A percentile compares a stretch with the other conserved stretches of the same genome.
These are phyloP conservation scores for Cryphonectria naterciae DNA, from an alignment of 2,329 filamentous ascomycete genomes.

Conservation along the genomic window DNA sequence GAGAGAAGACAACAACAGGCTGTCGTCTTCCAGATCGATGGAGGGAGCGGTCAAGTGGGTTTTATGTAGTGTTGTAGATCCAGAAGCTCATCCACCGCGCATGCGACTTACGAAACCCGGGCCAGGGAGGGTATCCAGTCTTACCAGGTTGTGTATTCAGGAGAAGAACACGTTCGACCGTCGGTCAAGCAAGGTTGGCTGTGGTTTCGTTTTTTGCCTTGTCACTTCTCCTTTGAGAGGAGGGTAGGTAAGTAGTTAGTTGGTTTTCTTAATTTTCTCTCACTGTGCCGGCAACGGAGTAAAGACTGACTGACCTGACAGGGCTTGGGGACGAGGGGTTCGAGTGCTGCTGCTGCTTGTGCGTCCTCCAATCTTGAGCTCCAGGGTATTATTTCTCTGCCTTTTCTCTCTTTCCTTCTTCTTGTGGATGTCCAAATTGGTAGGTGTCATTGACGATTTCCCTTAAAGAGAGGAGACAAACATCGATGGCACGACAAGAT, in stretches of 20 bases:
- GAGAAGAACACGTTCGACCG: conserved; percentile 14
- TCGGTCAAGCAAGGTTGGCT: conserved; percentile 11
- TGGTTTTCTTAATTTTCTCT: conserved; percentile 4
- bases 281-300: conserved; percentile 26
- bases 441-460: conserved; percentile 14
- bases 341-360: not conserved
- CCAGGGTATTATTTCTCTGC: not conserved
- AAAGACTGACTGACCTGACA: not conserved
- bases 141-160: conserved; percentile 17
- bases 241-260: not conserved
- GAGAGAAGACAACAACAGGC: conserved; percentile 5
- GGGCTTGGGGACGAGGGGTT: not conserved
- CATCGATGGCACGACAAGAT: not conserved
- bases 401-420: not conserved
- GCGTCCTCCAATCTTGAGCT: too few relatives aligned
- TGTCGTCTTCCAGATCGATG: conserved; percentile 3
- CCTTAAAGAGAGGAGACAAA: not conserved
- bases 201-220: not conserved
- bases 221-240: too few relatives aligned
- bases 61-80: conserved; percentile 26
- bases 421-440: conserved; percentile 18
- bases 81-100: conserved; percentile 20
- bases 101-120: conserved; percentile 29
- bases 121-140: conserved; percentile 17
- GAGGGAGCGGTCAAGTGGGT: conserved; percentile 20